Evolutionary conservation across 129 eudicot genomes (phyloP).

Genomic region (Arctium lappa): DNA sequence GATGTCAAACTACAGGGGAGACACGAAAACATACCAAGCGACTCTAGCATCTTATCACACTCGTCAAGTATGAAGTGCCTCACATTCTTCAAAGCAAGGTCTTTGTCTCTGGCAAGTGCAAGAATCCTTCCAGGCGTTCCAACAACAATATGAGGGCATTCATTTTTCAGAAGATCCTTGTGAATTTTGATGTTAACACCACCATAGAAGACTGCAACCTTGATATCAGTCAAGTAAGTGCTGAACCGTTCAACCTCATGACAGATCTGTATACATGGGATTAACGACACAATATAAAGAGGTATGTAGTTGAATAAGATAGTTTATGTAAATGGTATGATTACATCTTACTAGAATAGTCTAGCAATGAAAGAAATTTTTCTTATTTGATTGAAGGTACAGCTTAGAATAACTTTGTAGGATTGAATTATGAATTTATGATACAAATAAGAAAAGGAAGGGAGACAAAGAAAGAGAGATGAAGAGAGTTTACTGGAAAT

Average conservation of each 20-base stretch:
- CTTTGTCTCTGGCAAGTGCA: slow-evolving; percentile 80
- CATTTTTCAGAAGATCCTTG: slow-evolving; percentile 80
- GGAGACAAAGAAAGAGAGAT: neutral
- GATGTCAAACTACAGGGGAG: neutral
- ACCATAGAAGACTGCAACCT: slow-evolving; percentile 88
- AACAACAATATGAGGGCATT: slow-evolving; percentile 92
- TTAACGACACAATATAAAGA: neutral
- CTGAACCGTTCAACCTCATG: slow-evolving; percentile 83
- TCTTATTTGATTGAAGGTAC: neutral
- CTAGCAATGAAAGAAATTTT: neutral
- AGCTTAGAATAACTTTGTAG: neutral
- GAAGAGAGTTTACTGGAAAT: neutral
- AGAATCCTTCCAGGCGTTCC: slow-evolving; percentile 87
- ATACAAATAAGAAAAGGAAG: neutral
- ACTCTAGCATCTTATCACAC: slow-evolving; percentile 95
- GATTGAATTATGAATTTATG: neutral
- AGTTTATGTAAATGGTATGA: neutral
- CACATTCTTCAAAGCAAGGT: slow-evolving; percentile 65
- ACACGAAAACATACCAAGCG: slow-evolving; percentile 53
- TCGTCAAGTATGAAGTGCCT: slow-evolving; percentile 88
- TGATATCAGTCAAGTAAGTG: slow-evolving; percentile 70
- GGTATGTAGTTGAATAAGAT: neutral
- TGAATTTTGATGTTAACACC: slow-evolving; percentile 79
- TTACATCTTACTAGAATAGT: neutral
- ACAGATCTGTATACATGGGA: slow-evolving; percentile 49